Evolutionary conservation across 2,329 filamentous ascomycete species (phyloP).

Genomic region (Sporothrix brasiliensis): DNA sequence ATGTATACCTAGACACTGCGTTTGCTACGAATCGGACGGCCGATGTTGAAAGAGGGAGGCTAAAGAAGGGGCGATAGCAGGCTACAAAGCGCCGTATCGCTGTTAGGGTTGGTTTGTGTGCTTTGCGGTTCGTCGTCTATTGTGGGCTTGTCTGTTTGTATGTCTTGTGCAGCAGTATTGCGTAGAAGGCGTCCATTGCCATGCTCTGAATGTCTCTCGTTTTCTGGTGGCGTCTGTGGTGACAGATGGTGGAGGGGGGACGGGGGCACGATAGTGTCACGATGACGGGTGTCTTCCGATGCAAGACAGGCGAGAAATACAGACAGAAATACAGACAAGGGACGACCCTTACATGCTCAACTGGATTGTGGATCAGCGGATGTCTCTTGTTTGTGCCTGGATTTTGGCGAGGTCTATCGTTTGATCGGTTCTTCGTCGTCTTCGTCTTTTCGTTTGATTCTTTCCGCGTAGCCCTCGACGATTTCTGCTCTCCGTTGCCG

Average conservation of each 20-base stretch:
- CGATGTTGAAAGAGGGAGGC: neutral
- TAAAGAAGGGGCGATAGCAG: neutral
- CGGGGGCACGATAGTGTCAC: neutral
- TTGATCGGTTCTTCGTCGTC: too few relatives aligned
- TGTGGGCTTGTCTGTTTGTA: neutral
- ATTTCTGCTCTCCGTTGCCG: neutral
- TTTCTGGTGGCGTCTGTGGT: conserved; percentile 8
- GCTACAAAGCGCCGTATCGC: neutral
- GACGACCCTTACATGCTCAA: conserved; percentile 16
- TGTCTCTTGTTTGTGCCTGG: conserved; percentile 23
- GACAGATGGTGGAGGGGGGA: conserved; percentile 1
- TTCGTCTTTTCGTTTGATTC: neutral
- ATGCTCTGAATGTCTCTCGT: conserved; percentile 3
- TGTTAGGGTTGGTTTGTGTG: conserved; percentile 8
- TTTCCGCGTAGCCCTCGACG: neutral
- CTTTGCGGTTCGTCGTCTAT: neutral
- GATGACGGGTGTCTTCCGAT: neutral
- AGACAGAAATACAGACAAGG: neutral
- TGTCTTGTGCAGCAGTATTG: neutral
- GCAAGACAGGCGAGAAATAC: neutral
- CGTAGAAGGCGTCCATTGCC: conserved; percentile 11
- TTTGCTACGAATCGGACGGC: neutral
- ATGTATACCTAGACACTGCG: neutral
- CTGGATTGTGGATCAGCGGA: conserved; percentile 9
- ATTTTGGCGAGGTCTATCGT: conserved; percentile 20